These are phyloP conservation scores for Plantago lanceolata DNA, from an alignment of 305 asterid species.

Conservation along the genomic window DNA sequence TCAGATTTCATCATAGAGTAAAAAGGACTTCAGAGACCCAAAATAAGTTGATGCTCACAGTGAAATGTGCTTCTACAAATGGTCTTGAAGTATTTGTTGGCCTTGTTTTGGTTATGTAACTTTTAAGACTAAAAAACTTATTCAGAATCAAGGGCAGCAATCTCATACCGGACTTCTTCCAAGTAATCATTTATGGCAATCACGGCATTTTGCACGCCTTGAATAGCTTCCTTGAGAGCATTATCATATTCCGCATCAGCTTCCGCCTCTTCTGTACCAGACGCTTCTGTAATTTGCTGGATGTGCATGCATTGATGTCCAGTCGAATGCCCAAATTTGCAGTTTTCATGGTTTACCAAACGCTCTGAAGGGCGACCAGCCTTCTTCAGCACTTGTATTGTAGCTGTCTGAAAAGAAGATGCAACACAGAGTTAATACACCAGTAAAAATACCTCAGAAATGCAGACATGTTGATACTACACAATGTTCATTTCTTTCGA, in stretches of 20 bases:
- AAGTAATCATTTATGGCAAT: conserved; percentile 66
- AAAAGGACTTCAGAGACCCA: no score
- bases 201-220: conserved; percentile 76
- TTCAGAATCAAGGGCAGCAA: conserved; percentile 62
- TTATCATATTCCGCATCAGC: conserved; percentile 81
- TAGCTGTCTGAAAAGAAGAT: conserved; percentile 59
- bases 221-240: conserved; percentile 80
- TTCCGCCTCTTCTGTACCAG: conserved; percentile 97
- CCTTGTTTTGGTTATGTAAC: neutral
- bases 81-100: neutral
- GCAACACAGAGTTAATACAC: conserved; percentile 6
- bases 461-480: neutral
- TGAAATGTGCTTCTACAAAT: no score
- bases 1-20: no score
- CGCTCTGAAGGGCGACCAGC: conserved; percentile 96
- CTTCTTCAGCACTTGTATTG: conserved; percentile 83
- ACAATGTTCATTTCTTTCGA: no score
- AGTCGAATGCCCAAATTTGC: conserved; percentile 53
- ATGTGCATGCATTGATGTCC: conserved; percentile 88
- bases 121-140: conserved; percentile 23
- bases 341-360: conserved; percentile 76
- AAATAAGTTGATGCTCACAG: no score
- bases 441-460: neutral
- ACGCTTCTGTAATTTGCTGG: conserved; percentile 84
- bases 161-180: conserved; percentile 94